Percentiles rank a stretch among this genome's conserved stretches.
These are phyloP conservation scores for Perilla frutescens DNA, from an alignment of 257 asterid genomes.

Conservation along the genomic window DNA sequence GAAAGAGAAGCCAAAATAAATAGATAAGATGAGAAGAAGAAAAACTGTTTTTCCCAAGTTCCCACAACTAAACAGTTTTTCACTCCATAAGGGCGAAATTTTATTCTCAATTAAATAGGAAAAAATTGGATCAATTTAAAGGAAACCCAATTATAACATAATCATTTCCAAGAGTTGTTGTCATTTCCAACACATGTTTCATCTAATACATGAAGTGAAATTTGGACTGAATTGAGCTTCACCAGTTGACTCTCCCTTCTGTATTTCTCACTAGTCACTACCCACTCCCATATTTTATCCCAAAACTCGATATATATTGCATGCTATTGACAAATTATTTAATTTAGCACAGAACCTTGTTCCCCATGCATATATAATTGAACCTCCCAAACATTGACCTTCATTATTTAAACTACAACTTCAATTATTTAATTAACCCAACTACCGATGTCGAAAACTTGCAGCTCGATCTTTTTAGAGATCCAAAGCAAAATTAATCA, in stretches of 20 bases:
- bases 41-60: no score
- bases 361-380: background rate
- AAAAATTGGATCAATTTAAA: no score
- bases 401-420: background rate
- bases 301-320: background rate
- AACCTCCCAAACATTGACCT: conserved; percentile 23
- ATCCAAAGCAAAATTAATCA: conserved; percentile 13
- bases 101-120: no score
- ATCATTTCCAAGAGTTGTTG: no score
- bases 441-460: background rate
- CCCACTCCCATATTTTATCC: conserved; percentile 11
- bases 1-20: no score
- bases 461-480: background rate
- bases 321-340: no score
- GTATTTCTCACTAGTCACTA: background rate
- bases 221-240: background rate
- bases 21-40: no score
- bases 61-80: no score
- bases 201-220: background rate
- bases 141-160: no score
- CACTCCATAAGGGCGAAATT: no score
- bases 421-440: background rate
- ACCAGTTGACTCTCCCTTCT: background rate
- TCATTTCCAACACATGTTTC: no score
- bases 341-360: background rate